phyloP scores from a whole-genome alignment of 176 grass and related monocot species.

The Tillandsia fasciculata region DNA sequence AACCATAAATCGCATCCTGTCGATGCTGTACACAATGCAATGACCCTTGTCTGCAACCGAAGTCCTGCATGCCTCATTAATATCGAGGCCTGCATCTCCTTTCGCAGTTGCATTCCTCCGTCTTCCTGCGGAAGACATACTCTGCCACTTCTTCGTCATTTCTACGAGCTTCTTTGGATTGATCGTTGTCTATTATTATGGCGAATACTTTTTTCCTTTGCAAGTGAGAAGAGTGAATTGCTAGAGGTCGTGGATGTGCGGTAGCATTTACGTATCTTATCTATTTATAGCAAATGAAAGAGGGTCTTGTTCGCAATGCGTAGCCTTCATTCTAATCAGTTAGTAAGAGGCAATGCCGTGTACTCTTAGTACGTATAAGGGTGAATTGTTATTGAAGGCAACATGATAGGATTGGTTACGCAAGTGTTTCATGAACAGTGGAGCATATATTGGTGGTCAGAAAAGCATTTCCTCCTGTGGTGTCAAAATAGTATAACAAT shows the following conservation, averaged over 20 bases:
- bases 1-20: conserved; percentile 47
- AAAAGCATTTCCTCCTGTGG: background rate
- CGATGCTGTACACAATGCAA: conserved; percentile 36
- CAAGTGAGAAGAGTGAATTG: background rate
- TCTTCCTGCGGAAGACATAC: conserved; percentile 2
- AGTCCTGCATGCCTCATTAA: conserved; percentile 18
- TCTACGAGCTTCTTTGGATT: background rate
- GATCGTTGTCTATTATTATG: background rate
- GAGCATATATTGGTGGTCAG: background rate
- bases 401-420: background rate
- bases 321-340: background rate
- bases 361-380: background rate
- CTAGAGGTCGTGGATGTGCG: background rate
- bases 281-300: conserved; percentile 6
- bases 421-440: background rate
- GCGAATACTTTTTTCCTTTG: background rate
- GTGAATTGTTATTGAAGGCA: background rate
- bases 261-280: background rate
- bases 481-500: background rate
- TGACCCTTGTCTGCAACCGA: conserved; percentile 46
- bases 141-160: conserved; percentile 17
- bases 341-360: background rate
- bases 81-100: conserved; percentile 13
- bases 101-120: background rate
- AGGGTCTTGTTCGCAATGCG: background rate